Conservation (phyloP, 257 asterid species). For the Lantana camara region DNA sequence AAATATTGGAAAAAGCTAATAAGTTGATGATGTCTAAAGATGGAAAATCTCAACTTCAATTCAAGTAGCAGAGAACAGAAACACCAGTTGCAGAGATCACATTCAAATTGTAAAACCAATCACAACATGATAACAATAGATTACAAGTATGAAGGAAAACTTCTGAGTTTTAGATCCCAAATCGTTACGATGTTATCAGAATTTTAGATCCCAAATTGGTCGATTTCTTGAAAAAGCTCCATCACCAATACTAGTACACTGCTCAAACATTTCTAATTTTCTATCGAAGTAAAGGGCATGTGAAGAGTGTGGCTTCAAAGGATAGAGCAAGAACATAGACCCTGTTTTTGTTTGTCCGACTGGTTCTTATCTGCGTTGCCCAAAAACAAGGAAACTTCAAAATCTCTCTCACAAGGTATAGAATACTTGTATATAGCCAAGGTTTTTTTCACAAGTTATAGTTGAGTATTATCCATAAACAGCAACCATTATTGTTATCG, state of each 20-base stretch:
- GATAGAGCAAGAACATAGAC: constrained; percentile 49
- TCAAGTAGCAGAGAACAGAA: not conserved
- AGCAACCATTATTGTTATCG: not conserved
- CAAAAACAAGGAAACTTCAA: not conserved
- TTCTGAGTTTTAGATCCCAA: constrained; percentile 23
- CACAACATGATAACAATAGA: constrained; percentile 23
- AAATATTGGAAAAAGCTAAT: too few species aligned
- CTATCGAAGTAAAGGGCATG: constrained; percentile 13
- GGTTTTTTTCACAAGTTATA: not conserved
- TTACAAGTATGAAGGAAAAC: constrained; percentile 30
- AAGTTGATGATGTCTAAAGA: too few species aligned
- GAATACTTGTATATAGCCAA: too few species aligned
- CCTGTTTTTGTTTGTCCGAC: constrained; percentile 45
- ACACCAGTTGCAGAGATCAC: constrained; percentile 23
- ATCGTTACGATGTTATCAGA: constrained; percentile 11
- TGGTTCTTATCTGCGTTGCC: constrained; percentile 42
- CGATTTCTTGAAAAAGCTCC: constrained; percentile 17
- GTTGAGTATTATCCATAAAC: not conserved
- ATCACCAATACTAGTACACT: constrained; percentile 1
- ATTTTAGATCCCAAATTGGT: constrained; percentile 18
- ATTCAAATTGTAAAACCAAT: constrained; percentile 19
- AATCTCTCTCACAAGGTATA: too few species aligned
- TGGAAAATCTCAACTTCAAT: not conserved
- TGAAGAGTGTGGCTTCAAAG: constrained; percentile 31
- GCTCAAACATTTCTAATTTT: constrained; percentile 11